These are phyloP conservation scores for Helotiales sp. DNA, from an alignment of 2,329 filamentous ascomycete species.

Conservation along the genomic window DNA sequence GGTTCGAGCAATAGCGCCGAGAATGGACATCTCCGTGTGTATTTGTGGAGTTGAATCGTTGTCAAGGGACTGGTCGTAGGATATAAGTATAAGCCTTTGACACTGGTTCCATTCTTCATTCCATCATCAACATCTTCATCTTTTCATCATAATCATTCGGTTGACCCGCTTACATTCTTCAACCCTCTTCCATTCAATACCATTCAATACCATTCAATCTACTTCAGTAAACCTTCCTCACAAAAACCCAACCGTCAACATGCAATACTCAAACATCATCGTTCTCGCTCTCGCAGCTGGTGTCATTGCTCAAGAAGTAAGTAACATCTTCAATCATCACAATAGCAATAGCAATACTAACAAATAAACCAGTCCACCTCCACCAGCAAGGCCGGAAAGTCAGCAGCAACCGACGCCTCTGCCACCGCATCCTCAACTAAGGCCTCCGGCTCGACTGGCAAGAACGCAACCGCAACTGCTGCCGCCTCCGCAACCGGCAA, in stretches of 20 bases:
- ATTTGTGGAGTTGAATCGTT: slow-evolving; percentile 13
- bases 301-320: slow-evolving; percentile 17
- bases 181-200: background rate
- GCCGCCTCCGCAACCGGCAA: slow-evolving; percentile 16
- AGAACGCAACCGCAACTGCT: background rate
- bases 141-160: slow-evolving; percentile 1
- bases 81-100: slow-evolving; percentile 23
- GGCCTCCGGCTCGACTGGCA: slow-evolving; percentile 2
- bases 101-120: slow-evolving; percentile 12
- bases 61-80: background rate
- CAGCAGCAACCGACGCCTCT: background rate
- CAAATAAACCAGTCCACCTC: background rate
- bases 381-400: slow-evolving; percentile 12
- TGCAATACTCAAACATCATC: slow-evolving; percentile 31
- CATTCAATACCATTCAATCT: slow-evolving; percentile 4
- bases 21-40: background rate
- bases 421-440: background rate
- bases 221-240: background rate
- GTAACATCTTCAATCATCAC: background rate
- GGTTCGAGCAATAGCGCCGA: background rate
- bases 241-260: slow-evolving; percentile 17
- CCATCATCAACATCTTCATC: slow-evolving; percentile 15
- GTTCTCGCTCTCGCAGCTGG: slow-evolving; percentile 25
- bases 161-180: slow-evolving; percentile 1
- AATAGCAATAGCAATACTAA: background rate